Conservation (phyloP, 1,284 basidiomycete species). For the Grifola frondosa region DNA sequence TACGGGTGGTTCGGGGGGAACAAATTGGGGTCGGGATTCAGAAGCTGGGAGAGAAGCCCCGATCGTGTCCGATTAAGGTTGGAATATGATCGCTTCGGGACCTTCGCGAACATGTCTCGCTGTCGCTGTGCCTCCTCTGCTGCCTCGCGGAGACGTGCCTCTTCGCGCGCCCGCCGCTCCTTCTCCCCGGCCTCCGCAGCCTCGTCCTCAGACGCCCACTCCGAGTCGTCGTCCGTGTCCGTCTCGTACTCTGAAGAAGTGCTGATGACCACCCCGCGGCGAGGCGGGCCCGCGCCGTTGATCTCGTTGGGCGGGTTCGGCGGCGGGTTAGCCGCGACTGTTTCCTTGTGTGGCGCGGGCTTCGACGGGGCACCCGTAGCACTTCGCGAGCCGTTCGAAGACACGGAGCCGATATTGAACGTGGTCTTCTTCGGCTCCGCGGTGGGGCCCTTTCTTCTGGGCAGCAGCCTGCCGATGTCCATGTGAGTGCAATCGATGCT, state of each 20-base stretch:
- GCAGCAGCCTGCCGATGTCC: constrained; percentile 12
- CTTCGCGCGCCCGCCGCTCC: constrained; percentile 30
- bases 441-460: constrained; percentile 18
- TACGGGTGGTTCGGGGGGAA: constrained; percentile 63
- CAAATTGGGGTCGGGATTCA: constrained; percentile 65
- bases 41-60: constrained; percentile 63
- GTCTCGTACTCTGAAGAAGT: constrained; percentile 42
- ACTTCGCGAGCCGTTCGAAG: constrained; percentile 45
- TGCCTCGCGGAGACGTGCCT: constrained; percentile 40
- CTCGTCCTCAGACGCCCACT: constrained; percentile 55
- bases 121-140: constrained; percentile 68
- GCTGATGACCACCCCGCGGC: constrained; percentile 31
- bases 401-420: constrained; percentile 60
- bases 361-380: constrained; percentile 13
- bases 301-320: constrained; percentile 12
- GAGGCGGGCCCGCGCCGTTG: constrained; percentile 15
- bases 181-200: constrained; percentile 33
- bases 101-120: constrained; percentile 75
- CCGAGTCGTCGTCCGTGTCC: constrained; percentile 51
- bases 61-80: constrained; percentile 53
- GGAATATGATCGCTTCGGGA: constrained; percentile 65
- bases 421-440: constrained; percentile 37
- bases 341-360: constrained; percentile 11
- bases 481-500: constrained; percentile 23
- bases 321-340: constrained; percentile 7